Evolutionary conservation across 352 stramenopile species (phyloP), one percentile per base, ranked within the genome.

Genomic region (Globisporangium okanoganense): DNA sequence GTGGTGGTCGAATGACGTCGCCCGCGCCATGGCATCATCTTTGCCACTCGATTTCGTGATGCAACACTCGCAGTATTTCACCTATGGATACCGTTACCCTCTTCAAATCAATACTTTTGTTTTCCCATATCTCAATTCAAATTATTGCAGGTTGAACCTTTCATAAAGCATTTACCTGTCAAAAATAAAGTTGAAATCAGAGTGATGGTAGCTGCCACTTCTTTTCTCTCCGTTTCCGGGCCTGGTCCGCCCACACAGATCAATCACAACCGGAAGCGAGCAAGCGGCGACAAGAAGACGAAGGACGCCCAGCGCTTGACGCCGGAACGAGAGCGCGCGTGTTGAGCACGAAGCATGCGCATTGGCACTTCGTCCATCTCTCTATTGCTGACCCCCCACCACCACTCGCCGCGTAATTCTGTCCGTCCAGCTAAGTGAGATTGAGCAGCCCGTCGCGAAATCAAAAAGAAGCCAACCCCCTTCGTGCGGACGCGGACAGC

Each of bases 21-120:
- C 58, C 20, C 27, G 47, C 58, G 36, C 58, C 48, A 45, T 25
- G 10, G 48, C 58, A 64, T 64, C 58, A 64, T 58, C 49, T 24
- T 40, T 29, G 18, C 38, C 49, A 58, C 43, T 64, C 48, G 22
- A 38, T 33, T 1, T 29, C 29, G 18, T 5, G 18, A 8, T 49
- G n/a, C 48, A 49, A 56, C 47, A 18, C 40, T 38, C 14, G n/a
- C 7, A 43, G n/a, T 2, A 5, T 2, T 29, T n/a, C 1, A 31
- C 25, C 40, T 50, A 0, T 13, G 14, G 0, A 61, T 24, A 29
- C 10, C 2, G 0, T 25, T 52, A 25, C 8, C 3, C 10, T 58
- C 3, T 24, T 33, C 10, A 61, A 43, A 44, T 9, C 5, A 18
- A 60, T 51, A 38, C 3, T 6, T 9, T 7, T 13, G 5, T 2